Evolutionary conservation across 768 basidiomycete species (phyloP), one percentile per base, ranked within the genome.

Genomic region (Phlegmacium glaucopus): DNA sequence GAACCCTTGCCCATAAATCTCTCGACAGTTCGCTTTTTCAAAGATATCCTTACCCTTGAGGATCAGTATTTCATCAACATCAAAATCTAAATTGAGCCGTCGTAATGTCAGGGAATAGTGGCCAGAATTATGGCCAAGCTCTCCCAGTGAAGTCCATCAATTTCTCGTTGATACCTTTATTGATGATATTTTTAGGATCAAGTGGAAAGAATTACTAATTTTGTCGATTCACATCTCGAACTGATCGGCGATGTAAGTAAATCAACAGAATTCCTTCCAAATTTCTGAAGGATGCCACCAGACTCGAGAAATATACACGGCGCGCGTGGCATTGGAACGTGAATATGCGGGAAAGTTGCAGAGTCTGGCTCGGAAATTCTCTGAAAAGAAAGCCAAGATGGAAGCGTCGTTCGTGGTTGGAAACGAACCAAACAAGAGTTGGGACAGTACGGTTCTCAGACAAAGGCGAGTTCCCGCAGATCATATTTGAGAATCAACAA

Each of bases 321-420:
- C 84, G 42, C 77, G 83, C 38, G 80, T 70, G 9, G 75, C 71
- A 6, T 68, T 92, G 9, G 90, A 93, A 63, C 80, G 84, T 43
- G 90, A 93, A 61, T 92, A 90, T 60, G 86, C 88, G 0, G 61
- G 66, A 18, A 90, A 87, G 60, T 71, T 93, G 9, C 82, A 85
- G 58, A 63, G 71, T 12, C 63, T 93, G 27, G 74, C 75, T 7
- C 82, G 77, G 63, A 90, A 83, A 60, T 82, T 83, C 1, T 65
- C 71, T 9, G 90, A 92, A 37, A 87, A 82, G 75, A 87, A 85
- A 64, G 67, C 65, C 38, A 87, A 79, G 65, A 72, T 72, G 47
- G 77, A 78, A 48, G 58, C 70, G 1, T 58, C 66, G 8, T 67
- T 85, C 17, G 78, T 86, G 7, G 63, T 90, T 9, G 90, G 89